phyloP scores from a whole-genome alignment of 2,329 filamentous ascomycete species.

The Aspergillus tubingensis region DNA sequence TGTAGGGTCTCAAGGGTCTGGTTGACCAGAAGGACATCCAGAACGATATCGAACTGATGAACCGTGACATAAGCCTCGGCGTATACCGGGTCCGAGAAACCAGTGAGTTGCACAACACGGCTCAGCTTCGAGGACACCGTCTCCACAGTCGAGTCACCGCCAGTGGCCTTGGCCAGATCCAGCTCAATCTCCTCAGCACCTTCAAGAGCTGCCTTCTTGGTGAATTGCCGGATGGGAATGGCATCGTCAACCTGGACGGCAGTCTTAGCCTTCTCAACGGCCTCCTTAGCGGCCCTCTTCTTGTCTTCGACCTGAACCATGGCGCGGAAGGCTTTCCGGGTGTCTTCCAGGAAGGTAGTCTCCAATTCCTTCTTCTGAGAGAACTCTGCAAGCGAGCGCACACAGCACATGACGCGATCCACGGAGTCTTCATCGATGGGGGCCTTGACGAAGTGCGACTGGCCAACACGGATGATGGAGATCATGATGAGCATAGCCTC shows the following conservation, averaged over 20 bases:
- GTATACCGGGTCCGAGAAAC: constrained; percentile 97
- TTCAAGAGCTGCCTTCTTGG: constrained; percentile 84
- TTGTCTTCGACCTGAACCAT: constrained; percentile 98
- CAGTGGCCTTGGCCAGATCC: constrained; percentile 91
- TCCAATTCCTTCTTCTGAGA: constrained; percentile 86
- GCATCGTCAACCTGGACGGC: constrained; percentile 96
- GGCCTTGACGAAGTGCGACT: constrained; percentile 98
- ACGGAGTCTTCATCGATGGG: constrained; percentile 97
- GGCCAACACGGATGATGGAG: constrained; percentile 93
- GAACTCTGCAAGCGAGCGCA: constrained; percentile 89
- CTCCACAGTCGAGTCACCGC: constrained; percentile 80
- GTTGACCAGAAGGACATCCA: constrained; percentile 95
- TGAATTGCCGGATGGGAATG: constrained; percentile 86
- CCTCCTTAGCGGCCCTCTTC: constrained; percentile 94
- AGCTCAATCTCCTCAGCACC: constrained; percentile 82
- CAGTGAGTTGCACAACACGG: constrained; percentile 93
- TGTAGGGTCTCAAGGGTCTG: constrained; percentile 96
- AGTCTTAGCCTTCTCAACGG: constrained; percentile 86
- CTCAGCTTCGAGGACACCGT: constrained; percentile 92
- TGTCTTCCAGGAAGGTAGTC: constrained; percentile 90
- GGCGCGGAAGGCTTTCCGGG: constrained; percentile 88
- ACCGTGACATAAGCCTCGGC: constrained; percentile 99
- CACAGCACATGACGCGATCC: constrained; percentile 98
- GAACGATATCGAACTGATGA: constrained; percentile 96
- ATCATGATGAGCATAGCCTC: constrained; percentile 99